Conservation (phyloP, 2,329 filamentous ascomycete species). For the Nemania diffusa region DNA sequence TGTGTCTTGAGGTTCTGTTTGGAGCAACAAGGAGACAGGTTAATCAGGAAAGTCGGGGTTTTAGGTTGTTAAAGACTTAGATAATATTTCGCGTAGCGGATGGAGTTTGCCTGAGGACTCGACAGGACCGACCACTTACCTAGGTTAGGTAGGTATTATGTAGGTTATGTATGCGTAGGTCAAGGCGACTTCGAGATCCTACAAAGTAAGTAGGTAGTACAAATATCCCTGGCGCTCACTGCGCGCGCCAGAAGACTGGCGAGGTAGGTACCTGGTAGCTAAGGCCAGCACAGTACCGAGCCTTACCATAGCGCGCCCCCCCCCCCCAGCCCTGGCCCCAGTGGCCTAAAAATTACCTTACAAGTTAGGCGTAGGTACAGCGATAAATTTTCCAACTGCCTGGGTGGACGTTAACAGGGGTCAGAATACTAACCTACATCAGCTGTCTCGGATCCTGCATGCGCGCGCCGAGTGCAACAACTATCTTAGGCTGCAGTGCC, state of each 20-base stretch:
- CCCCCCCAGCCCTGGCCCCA: not conserved
- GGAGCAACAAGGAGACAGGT: not conserved
- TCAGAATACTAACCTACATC: too few relatives aligned
- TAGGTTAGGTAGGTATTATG: not conserved
- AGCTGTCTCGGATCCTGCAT: too few relatives aligned
- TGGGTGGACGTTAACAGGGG: conserved; percentile 20
- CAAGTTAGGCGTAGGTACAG: too few relatives aligned
- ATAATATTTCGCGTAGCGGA: conserved; percentile 12
- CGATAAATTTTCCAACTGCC: not conserved
- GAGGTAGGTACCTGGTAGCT: not conserved
- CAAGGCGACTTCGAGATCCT: too few relatives aligned
- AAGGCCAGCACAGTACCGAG: not conserved
- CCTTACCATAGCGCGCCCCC: too few relatives aligned
- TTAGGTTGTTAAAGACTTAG: not conserved
- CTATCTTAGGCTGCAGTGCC: not conserved
- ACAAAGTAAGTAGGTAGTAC: too few relatives aligned
- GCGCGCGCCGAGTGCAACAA: not conserved
- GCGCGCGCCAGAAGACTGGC: too few relatives aligned
- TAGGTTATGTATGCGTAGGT: too few relatives aligned
- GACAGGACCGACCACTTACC: not conserved
- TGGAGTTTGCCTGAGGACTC: conserved; percentile 13
- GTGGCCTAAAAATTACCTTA: too few relatives aligned
- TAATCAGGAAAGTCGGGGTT: too few relatives aligned
- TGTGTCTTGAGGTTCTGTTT: not conserved
- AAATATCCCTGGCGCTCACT: not conserved